A percentile compares a stretch with the other conserved stretches of the same genome.
These are phyloP conservation scores for Cardamine chenopodiifolia DNA, from an alignment of 345 rosid genomes.

Conservation along the genomic window DNA sequence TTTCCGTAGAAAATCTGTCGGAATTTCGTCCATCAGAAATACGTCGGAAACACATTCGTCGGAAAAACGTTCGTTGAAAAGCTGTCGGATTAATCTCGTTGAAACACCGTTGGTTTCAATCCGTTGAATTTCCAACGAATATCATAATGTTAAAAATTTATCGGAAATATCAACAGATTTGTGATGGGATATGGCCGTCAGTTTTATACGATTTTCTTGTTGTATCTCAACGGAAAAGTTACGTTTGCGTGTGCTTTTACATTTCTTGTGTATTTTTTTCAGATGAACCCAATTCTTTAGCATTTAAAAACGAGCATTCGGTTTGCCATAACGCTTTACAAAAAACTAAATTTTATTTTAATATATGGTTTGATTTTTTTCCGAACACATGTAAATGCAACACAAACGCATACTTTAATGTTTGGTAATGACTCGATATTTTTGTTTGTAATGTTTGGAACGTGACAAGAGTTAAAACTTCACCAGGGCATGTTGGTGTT, in stretches of 20 bases:
- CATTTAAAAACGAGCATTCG: not conserved
- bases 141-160: too few relatives aligned
- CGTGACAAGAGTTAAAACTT: constrained; percentile 1
- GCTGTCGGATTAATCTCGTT: too few relatives aligned
- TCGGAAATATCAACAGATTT: too few relatives aligned
- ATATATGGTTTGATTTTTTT: not conserved
- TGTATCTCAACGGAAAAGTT: not conserved
- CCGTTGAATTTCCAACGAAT: too few relatives aligned
- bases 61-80: too few relatives aligned
- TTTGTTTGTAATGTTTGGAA: not conserved
- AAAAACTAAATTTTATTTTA: too few relatives aligned
- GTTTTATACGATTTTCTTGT: too few relatives aligned
- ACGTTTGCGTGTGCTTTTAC: not conserved
- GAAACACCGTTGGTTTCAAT: too few relatives aligned
- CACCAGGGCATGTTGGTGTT: constrained; percentile 69
- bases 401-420: not conserved
- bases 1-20: too few relatives aligned
- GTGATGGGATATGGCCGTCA: too few relatives aligned
- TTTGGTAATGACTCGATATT: not conserved
- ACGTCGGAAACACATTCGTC: too few relatives aligned
- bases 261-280: not conserved
- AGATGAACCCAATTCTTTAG: not conserved
- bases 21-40: too few relatives aligned
- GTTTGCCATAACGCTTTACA: not conserved
- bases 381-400: constrained; percentile 6